Evolutionary conservation across 2,329 filamentous ascomycete genomes (phyloP), one percentile per base, ranked within the genome.

Genomic region (Colletotrichum gloeosporioides): DNA sequence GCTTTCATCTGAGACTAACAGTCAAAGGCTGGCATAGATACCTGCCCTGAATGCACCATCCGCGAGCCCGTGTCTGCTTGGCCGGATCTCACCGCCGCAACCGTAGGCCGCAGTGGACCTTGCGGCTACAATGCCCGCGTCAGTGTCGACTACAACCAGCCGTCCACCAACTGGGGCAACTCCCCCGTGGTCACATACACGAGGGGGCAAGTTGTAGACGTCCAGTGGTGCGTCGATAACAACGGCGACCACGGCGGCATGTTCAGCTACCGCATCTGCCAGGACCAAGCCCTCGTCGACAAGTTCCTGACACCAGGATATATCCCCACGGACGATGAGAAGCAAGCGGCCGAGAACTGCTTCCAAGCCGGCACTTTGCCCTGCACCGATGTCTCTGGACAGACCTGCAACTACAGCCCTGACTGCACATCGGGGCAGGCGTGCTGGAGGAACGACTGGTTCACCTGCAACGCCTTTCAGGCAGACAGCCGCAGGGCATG

Each of bases 181-280:
- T 69, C 81, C 0, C 81, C 85, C 0, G 87, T 90, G 0, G 85
- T 80, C 3, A 88, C 85, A 2, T 90, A 90, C 80, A 80, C 81
- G 0, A 81, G 86, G 0, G 89, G 89, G 0, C 82, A 90, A 12
- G 80, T 85, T 0, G 81, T 90, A 29, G 86, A 89, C 29, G 89
- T 90, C 0, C 83, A 89, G 79, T 91, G 89, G 89, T 91, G 89
- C 69, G 85, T 90, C 22, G 89, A 91, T 78, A 82, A 90, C 81
- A 91, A 90, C 78, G 89, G 89, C 0, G 89, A 91, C 77, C 89
- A 91, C 77, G 89, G 89, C 31, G 89, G 89, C 80, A 90, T 90
- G 89, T 91, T 90, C 81, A 85, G 81, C 78, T 91, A 90, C 80
- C 88, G 89, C 12, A 87, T 90, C 77, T 91, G 89, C 78, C 85